These are phyloP conservation scores for Pestalotiopsis fici DNA, from an alignment of 2,329 filamentous ascomycete species.

Conservation along the genomic window DNA sequence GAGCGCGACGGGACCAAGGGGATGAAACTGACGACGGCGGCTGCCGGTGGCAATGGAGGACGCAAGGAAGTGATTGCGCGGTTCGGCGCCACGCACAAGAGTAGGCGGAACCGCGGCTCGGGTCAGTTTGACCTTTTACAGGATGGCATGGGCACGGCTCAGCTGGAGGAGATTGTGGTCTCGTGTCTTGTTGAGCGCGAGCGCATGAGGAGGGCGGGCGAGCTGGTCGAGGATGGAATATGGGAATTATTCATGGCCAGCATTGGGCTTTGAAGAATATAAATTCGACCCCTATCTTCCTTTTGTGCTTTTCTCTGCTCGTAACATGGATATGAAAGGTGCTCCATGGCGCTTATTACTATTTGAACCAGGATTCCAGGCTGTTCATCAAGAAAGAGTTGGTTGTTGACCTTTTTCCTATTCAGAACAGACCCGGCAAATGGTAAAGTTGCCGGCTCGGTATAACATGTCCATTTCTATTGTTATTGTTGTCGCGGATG, in stretches of 20 bases:
- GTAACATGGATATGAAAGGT: too few relatives aligned
- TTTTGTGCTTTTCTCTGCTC: too few relatives aligned
- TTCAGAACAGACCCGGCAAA: neutral
- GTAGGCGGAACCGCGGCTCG: conserved; percentile 11
- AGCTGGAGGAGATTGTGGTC: conserved; percentile 16
- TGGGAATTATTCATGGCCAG: conserved; percentile 13
- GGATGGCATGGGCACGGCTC: conserved; percentile 4
- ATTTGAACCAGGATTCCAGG: too few relatives aligned
- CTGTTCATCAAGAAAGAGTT: neutral
- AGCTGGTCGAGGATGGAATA: conserved; percentile 12
- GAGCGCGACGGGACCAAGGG: conserved; percentile 12
- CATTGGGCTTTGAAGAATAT: neutral
- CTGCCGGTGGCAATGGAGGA: too few relatives aligned
- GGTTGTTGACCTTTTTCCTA: neutral
- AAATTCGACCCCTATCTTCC: too few relatives aligned
- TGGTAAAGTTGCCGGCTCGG: neutral
- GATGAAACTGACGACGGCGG: conserved; percentile 13
- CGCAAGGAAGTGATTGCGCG: conserved; percentile 11
- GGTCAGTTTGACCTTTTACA: conserved; percentile 13
- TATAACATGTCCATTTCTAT: neutral
- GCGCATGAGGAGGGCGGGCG: conserved; percentile 14
- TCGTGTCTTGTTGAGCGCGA: conserved; percentile 15
- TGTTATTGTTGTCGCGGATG: neutral
- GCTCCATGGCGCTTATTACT: too few relatives aligned
- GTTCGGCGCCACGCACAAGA: conserved; percentile 12